These are phyloP conservation scores for Erodium chrysanthum DNA, from an alignment of 441 rosid species.

Conservation along the genomic window DNA sequence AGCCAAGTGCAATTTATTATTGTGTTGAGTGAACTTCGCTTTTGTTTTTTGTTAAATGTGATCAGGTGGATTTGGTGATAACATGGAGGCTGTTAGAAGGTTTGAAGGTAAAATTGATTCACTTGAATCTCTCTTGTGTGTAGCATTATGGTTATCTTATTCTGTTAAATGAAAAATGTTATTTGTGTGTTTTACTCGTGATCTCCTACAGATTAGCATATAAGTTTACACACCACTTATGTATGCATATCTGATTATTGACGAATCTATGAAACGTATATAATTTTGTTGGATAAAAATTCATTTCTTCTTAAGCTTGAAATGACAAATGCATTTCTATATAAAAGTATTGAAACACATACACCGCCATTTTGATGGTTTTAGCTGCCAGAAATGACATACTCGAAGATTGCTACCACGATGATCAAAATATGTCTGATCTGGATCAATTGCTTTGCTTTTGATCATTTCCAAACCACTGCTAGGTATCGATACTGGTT, in stretches of 20 bases:
- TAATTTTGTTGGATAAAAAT: neutral
- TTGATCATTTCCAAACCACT: neutral
- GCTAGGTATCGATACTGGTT: neutral
- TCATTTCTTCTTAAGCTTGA: neutral
- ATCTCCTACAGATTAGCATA: too few relatives aligned
- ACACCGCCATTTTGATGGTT: neutral
- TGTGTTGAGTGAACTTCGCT: neutral
- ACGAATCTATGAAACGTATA: neutral
- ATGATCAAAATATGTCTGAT: neutral
- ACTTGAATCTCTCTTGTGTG: neutral
- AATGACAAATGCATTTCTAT: neutral
- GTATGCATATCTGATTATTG: neutral
- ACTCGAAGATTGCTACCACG: neutral
- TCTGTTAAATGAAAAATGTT: neutral
- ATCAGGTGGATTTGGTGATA: constrained; percentile 28
- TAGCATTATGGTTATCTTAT: neutral
- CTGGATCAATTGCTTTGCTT: neutral
- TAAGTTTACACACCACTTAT: neutral
- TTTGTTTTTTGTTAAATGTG: neutral
- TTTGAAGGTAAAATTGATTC: constrained; percentile 31
- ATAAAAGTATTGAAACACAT: neutral
- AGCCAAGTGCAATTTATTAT: neutral
- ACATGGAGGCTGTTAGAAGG: constrained; percentile 17
- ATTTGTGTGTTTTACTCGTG: neutral
- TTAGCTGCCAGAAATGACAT: neutral